Base-by-base conservation (phyloP, 2,329 filamentous ascomycete species). In the Fusarium xyrophilum region DNA sequence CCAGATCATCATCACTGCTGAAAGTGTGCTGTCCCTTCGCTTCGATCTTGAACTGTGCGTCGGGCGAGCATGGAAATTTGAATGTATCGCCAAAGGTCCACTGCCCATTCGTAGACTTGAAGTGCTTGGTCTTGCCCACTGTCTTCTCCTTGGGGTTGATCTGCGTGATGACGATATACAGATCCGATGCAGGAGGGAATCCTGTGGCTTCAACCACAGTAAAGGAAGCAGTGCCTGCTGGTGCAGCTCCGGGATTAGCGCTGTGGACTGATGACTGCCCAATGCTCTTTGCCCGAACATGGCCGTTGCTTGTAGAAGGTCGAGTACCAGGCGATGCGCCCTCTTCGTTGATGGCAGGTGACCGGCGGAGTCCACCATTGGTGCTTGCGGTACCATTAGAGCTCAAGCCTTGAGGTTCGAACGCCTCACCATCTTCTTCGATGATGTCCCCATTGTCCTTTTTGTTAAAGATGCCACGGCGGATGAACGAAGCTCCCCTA, bases 101-200 rank as follows among this genome's bases (percentile, higher is more conserved):
- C 6, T 84, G 81, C 3, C 91, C 92, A 2, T 82, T 82, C 6
- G 86, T 81, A 1, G 90, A 86, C 79, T 97, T 97, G 81, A 92
- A 87, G 68, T 96, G 91, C 78, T 97, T 97, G 25, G 94, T 97
- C 83, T 98, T 97, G 81, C 94, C 89, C 46, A 99, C 83, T 46
- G 91, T 87, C 81, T 96, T 97, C 51, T 83, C 86, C 79, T 91
- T 94, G 47, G 88, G 80, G 6, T 84, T 82, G 35, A 92, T 76
- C 70, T 92, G 88, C 58, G 88, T 89, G 70, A 97, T 82, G 60
- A 87, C 81, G 48, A 97, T 87, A 74, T 93, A 93, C n/a, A 97
- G 81, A 75, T 96, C 93, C 9, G 92, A 85, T 9, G 88, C 88
- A 3, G 89, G 81, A 19, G 93, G 91, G 79, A 90, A 99, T 33